A percentile compares a stretch with the other conserved stretches of the same genome.
Conservation (phyloP, 257 asterid genomes). For the Salvia splendens region DNA sequence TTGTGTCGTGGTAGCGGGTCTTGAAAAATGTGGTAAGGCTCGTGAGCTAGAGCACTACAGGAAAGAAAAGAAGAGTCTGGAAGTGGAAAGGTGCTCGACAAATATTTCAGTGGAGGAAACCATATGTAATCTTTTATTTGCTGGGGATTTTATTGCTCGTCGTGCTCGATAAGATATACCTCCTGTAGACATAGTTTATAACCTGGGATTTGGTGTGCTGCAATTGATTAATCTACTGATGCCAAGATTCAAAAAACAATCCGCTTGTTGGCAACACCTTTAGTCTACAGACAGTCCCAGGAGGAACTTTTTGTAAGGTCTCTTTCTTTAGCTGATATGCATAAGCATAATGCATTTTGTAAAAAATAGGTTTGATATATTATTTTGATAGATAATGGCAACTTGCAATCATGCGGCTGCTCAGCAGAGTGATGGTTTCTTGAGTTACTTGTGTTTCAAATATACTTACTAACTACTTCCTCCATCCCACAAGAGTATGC, state of each 20-base stretch:
- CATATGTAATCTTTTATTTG: constrained; percentile 70
- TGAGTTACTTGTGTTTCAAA: too few relatives aligned
- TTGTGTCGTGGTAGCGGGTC: constrained; percentile 59
- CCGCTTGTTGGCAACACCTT: too few relatives aligned
- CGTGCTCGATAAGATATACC: constrained; percentile 6
- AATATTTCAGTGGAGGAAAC: constrained; percentile 52
- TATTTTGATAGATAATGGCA: background rate
- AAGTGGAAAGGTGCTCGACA: constrained; percentile 35
- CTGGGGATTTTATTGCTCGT: constrained; percentile 37
- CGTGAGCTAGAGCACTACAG: constrained; percentile 48
- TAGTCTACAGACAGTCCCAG: too few relatives aligned
- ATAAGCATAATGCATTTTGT: background rate
- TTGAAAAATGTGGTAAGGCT: constrained; percentile 53
- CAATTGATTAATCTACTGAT: background rate
- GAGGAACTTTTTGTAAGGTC: background rate
- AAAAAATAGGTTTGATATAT: background rate
- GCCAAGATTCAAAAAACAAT: too few relatives aligned
- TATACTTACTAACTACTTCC: too few relatives aligned
- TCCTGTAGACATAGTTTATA: background rate
- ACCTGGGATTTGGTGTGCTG: background rate
- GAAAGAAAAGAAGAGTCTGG: constrained; percentile 59
- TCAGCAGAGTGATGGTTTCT: too few relatives aligned
- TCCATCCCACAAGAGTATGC: too few relatives aligned
- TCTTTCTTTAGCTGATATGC: background rate
- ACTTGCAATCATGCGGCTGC: too few relatives aligned